phyloP scores from a whole-genome alignment of 441 rosid genomes.

The Populus hybrid region DNA sequence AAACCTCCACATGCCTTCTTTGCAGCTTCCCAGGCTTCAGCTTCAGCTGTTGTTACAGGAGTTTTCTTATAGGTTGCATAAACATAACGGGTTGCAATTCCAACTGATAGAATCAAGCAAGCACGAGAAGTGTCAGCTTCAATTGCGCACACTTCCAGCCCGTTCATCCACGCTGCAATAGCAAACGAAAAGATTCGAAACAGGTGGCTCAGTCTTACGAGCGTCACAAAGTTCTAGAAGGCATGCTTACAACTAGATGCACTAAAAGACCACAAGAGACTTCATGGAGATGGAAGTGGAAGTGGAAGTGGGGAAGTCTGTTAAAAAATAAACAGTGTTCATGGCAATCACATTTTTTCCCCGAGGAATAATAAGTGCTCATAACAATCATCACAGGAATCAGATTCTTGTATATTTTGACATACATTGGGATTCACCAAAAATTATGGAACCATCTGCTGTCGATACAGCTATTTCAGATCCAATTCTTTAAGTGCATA shows the following conservation, averaged over 20 bases:
- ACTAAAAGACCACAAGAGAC: not conserved
- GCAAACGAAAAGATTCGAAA: constrained; percentile 4
- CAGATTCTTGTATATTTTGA: not conserved
- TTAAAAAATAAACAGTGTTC: not conserved
- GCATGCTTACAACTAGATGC: not conserved
- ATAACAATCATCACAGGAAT: not conserved
- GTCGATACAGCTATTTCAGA: not conserved
- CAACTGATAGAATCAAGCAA: constrained; percentile 67
- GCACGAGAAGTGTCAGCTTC: constrained; percentile 72
- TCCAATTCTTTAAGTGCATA: too few relatives aligned
- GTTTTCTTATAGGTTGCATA: constrained; percentile 73
- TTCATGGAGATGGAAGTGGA: not conserved
- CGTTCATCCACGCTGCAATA: constrained; percentile 79
- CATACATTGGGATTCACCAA: not conserved
- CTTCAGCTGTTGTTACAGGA: constrained; percentile 69
- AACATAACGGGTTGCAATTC: constrained; percentile 67
- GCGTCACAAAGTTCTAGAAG: not conserved
- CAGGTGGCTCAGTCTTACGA: not conserved
- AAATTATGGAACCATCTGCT: not conserved
- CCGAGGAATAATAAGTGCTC: not conserved
- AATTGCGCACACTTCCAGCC: constrained; percentile 72
- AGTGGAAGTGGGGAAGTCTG: not conserved
- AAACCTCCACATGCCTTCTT: constrained; percentile 81
- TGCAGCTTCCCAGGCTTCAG: constrained; percentile 96
- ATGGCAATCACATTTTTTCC: not conserved